These are phyloP conservation scores for Alternaria ethzedia DNA, from an alignment of 2,329 filamentous ascomycete species.

Conservation along the genomic window DNA sequence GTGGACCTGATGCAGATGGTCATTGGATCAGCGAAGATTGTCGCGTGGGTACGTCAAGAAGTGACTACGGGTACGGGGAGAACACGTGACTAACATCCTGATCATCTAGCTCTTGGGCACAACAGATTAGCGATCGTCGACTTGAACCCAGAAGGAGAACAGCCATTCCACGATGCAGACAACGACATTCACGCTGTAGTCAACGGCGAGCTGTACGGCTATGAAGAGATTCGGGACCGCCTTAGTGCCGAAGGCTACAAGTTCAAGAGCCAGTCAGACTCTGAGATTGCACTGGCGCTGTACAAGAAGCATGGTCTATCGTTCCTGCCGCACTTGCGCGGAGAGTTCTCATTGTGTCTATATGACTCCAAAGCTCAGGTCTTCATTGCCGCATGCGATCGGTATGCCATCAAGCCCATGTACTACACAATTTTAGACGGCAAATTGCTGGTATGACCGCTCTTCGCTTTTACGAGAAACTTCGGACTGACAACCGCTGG, in stretches of 20 bases:
- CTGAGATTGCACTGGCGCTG: conserved; percentile 61
- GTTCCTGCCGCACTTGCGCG: conserved; percentile 57
- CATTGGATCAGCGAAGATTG: conserved; percentile 55
- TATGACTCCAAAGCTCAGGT: conserved; percentile 53
- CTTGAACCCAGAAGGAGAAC: conserved; percentile 26
- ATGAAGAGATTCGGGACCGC: conserved; percentile 53
- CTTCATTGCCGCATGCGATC: conserved; percentile 59
- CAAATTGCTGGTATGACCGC: conserved; percentile 46
- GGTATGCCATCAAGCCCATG: conserved; percentile 65
- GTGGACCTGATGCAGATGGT: conserved; percentile 56
- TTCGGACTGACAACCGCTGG: neutral
- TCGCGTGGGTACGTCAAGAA: conserved; percentile 47
- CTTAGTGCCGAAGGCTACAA: conserved; percentile 46
- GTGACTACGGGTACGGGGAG: neutral
- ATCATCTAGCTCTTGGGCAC: conserved; percentile 29
- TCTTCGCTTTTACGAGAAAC: neutral
- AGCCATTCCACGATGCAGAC: conserved; percentile 31
- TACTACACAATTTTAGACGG: conserved; percentile 56
- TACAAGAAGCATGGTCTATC: conserved; percentile 54
- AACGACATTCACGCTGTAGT: conserved; percentile 60
- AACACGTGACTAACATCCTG: conserved; percentile 15
- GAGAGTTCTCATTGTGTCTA: conserved; percentile 62
- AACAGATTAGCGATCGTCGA: conserved; percentile 36
- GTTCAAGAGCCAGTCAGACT: conserved; percentile 58
- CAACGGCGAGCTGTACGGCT: conserved; percentile 66